These are phyloP conservation scores for Russula abietina DNA, from an alignment of 768 basidiomycete species.

Conservation along the genomic window DNA sequence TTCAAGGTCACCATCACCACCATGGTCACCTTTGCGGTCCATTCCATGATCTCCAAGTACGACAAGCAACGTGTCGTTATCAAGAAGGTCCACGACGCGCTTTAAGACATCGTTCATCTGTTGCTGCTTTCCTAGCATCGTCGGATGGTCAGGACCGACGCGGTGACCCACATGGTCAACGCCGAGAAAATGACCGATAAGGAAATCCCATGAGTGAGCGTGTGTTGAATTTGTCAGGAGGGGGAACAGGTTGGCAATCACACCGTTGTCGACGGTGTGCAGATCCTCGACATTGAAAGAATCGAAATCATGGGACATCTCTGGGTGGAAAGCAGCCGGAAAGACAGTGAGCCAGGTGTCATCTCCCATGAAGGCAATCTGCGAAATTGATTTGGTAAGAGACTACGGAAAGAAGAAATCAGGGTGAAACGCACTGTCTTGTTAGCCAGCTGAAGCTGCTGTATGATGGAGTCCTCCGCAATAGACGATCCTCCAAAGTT, in stretches of 20 bases:
- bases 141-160: constrained; percentile 81
- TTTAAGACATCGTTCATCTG: constrained; percentile 83
- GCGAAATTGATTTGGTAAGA: constrained; percentile 21
- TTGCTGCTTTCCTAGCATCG: constrained; percentile 76
- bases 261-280: constrained; percentile 91
- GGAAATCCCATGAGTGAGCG: constrained; percentile 65
- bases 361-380: constrained; percentile 90
- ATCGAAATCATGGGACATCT: constrained; percentile 81
- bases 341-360: constrained; percentile 95
- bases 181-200: constrained; percentile 90
- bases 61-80: constrained; percentile 86
- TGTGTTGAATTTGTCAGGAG: constrained; percentile 47
- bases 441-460: constrained; percentile 55
- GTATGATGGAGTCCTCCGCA: constrained; percentile 80
- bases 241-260: constrained; percentile 77
- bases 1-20: constrained; percentile 82
- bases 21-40: constrained; percentile 92
- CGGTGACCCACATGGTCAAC: constrained; percentile 97
- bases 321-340: constrained; percentile 61
- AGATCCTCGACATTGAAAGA: constrained; percentile 99
- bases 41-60: constrained; percentile 97
- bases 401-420: no score
- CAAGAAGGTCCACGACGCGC: constrained; percentile 64
- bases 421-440: constrained; percentile 45
- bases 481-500: constrained; percentile 88